Conservation (phyloP, 495 filamentous ascomycete species). For the Penicillium taxi region DNA sequence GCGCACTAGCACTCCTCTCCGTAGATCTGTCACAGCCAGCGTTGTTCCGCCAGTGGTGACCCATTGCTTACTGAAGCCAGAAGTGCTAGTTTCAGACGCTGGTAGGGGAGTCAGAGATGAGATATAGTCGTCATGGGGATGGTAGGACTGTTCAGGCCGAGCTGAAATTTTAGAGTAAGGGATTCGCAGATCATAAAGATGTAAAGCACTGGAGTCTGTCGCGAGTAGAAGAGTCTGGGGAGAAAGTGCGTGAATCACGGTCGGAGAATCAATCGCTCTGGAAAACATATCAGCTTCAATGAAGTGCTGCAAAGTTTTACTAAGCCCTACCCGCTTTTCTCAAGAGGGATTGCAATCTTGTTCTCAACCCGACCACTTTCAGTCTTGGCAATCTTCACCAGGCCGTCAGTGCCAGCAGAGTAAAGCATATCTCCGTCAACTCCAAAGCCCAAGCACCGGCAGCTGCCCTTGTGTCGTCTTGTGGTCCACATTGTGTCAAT, state of each 20-base stretch:
- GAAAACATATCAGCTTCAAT: constrained; percentile 1
- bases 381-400: constrained; percentile 78
- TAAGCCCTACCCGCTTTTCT: constrained; percentile 32
- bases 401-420: constrained; percentile 80
- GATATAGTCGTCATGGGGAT: constrained; percentile 87
- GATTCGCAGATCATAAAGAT: constrained; percentile 82
- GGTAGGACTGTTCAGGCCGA: constrained; percentile 67
- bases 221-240: constrained; percentile 84
- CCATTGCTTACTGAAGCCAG: constrained; percentile 86
- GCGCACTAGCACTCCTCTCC: constrained; percentile 69
- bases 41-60: constrained; percentile 86
- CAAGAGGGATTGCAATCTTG: constrained; percentile 50
- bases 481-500: constrained; percentile 86
- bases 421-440: constrained; percentile 69
- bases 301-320: constrained; percentile 4
- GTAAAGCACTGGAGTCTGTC: constrained; percentile 80
- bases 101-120: constrained; percentile 82
- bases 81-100: constrained; percentile 64
- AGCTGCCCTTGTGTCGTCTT: constrained; percentile 84
- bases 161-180: constrained; percentile 48
- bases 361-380: constrained; percentile 72
- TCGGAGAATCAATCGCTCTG: constrained; percentile 56
- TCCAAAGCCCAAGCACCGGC: constrained; percentile 67
- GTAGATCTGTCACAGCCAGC: constrained; percentile 78
- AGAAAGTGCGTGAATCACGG: constrained; percentile 69